Percentiles rank a stretch among this genome's conserved stretches.
Evolutionary conservation across 2,329 filamentous ascomycete genomes (phyloP).

Genomic region (Stagonosporopsis vannaccii): DNA sequence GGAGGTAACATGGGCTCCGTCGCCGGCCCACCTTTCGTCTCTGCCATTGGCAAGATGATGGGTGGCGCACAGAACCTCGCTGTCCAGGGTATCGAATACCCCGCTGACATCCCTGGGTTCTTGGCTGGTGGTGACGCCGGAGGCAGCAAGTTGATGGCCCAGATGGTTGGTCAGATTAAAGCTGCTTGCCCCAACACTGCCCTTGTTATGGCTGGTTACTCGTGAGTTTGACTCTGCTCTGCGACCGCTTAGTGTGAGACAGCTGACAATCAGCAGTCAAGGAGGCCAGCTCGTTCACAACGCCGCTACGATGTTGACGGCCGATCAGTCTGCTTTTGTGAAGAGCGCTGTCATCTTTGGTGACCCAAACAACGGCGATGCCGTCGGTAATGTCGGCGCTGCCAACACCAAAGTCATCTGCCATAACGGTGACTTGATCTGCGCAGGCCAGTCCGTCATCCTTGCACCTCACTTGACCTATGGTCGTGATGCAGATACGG

Average conservation of each 20-base stretch:
- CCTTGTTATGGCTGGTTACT: conserved; percentile 59
- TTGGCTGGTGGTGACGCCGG: conserved; percentile 55
- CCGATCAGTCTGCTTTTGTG: conserved; percentile 33
- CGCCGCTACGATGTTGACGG: conserved; percentile 45
- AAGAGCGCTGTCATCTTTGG: conserved; percentile 47
- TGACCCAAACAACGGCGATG: conserved; percentile 46
- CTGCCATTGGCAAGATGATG: conserved; percentile 53
- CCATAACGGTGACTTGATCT: conserved; percentile 46
- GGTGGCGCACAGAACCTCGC: conserved; percentile 54
- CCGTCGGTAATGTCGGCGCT: conserved; percentile 42
- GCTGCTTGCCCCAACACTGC: conserved; percentile 55
- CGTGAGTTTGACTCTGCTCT: conserved; percentile 47
- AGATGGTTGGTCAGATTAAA: conserved; percentile 49
- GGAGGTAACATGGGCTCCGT: conserved; percentile 60
- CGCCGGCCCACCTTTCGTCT: conserved; percentile 61
- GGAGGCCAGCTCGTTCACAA: conserved; percentile 56
- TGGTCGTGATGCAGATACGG: conserved; percentile 37
- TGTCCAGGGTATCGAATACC: conserved; percentile 64
- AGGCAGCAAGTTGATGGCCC: conserved; percentile 56
- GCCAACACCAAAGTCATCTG: conserved; percentile 46
- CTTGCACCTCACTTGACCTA: conserved; percentile 47
- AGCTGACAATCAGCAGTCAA: conserved; percentile 35
- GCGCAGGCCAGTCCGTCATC: conserved; percentile 38
- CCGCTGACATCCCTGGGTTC: conserved; percentile 56
- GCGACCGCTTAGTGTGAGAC: neutral